Evolutionary conservation across 257 asterid species (phyloP), one percentile per base, ranked within the genome.

Genomic region (Gentiana dahurica): DNA sequence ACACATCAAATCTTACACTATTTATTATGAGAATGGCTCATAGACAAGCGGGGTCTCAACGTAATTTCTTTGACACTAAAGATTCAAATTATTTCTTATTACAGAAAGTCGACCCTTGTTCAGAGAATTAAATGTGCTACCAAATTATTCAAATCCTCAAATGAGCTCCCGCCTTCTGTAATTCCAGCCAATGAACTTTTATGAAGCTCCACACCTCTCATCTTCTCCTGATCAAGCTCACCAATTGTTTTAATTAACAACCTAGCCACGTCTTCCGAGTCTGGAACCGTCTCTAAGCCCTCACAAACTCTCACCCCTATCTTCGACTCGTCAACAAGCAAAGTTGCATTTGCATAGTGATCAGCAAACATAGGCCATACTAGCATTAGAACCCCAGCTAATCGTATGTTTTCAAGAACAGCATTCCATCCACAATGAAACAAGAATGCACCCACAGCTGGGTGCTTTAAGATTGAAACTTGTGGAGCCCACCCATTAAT

Each of bases 291-390:
- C 11, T 74, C 58, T 0, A 36, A 81, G 63, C 95, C 95, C 39
- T 85, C 89, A 47, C 94, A 79, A 10, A 80, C 81, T 56, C 81
- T 75, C 39, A 69, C 38, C 1, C 85, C 95, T 1, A 89, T 66
- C 43, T 61, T 75, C 55, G 79, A 50, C 43, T 83, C 72, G 10
- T 85, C 92, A 46, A 78, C 94, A 61, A 89, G 24, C 60, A 85
- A 44, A 5, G 81, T 77, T 0, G 97, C 85, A 12, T 89, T 69
- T 8, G 69, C 2, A 35, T 54, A 89, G 43, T 89, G 95, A 36
- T 89, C 97, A 0, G 95, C 97, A 0, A 81, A 70, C 97, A 88
- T 88, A 0, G 97, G 91, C 97, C 97, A 88, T 0, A 89, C 72
- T 54, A 85, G 59, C 88, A 85, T 71, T 1, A 91, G 87, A 57